phyloP scores from a whole-genome alignment of 106 monocot species.

The Allium sativum region DNA sequence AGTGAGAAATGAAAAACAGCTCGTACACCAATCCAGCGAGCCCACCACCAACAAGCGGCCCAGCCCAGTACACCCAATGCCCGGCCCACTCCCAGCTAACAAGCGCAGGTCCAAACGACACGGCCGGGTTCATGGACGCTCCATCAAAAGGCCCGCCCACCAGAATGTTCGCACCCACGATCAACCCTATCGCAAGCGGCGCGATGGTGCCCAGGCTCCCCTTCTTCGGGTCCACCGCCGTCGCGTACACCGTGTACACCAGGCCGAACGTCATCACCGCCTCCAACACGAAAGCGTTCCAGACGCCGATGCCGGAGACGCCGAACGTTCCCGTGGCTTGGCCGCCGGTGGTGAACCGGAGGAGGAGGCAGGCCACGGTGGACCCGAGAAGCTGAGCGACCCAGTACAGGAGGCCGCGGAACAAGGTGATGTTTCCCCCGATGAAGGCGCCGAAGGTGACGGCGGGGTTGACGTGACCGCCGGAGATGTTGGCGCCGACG shows the following conservation, averaged over 20 bases:
- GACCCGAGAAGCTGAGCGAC: slow-evolving; percentile 38
- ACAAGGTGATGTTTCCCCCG: slow-evolving; percentile 43
- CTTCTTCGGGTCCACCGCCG: slow-evolving; percentile 35
- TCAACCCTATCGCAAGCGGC: slow-evolving; percentile 36
- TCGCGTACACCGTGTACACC: slow-evolving; percentile 48
- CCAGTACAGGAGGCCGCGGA: slow-evolving; percentile 38
- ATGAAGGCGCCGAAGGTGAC: slow-evolving; percentile 49
- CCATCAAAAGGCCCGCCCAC: slow-evolving; percentile 29
- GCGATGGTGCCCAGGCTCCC: slow-evolving; percentile 33
- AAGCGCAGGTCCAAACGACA: slow-evolving; percentile 32
- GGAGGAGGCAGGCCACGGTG: slow-evolving; percentile 35
- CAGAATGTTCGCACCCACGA: slow-evolving; percentile 37
- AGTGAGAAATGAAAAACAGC: slow-evolving; percentile 15
- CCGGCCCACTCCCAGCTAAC: slow-evolving; percentile 28
- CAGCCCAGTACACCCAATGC: slow-evolving; percentile 45
- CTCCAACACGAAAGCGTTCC: slow-evolving; percentile 28
- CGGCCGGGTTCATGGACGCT: slow-evolving; percentile 43
- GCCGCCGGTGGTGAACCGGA: slow-evolving; percentile 27
- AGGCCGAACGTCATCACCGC: slow-evolving; percentile 37
- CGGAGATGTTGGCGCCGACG: slow-evolving; percentile 43
- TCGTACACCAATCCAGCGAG: slow-evolving; percentile 32
- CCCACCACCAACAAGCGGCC: slow-evolving; percentile 30
- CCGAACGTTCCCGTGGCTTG: slow-evolving; percentile 20
- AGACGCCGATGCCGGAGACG: slow-evolving; percentile 15
- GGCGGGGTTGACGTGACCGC: slow-evolving; percentile 48